phyloP scores from a whole-genome alignment of 345 rosid species.

The Dimocarpus longan region DNA sequence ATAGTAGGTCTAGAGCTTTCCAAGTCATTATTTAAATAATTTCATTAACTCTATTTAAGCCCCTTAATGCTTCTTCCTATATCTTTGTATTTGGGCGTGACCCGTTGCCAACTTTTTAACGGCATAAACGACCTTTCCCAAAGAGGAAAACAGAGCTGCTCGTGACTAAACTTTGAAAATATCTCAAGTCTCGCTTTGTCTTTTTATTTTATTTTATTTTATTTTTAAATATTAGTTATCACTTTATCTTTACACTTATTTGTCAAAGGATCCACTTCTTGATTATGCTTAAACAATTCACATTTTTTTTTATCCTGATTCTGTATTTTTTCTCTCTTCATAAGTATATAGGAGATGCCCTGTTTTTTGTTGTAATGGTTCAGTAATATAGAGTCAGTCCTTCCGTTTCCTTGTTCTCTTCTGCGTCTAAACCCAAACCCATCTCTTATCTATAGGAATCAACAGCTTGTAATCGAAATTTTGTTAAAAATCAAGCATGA shows the following conservation, averaged over 20 bases:
- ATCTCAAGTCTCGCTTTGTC: neutral
- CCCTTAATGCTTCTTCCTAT: neutral
- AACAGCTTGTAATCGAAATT: neutral
- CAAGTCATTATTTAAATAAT: slow-evolving; percentile 21
- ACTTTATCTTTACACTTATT: neutral
- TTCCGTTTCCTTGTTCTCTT: neutral
- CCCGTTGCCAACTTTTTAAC: slow-evolving; percentile 12
- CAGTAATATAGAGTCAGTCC: neutral
- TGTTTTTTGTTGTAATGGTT: neutral
- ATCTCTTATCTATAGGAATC: neutral
- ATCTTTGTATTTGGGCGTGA: slow-evolving; percentile 16
- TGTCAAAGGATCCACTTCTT: neutral
- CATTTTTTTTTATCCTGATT: neutral
- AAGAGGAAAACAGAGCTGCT: neutral
- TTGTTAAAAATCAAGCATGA: slow-evolving; percentile 37
- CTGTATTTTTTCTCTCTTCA: too few relatives aligned
- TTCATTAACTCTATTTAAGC: slow-evolving; percentile 11
- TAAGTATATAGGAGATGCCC: neutral
- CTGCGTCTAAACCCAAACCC: neutral
- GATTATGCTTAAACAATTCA: neutral
- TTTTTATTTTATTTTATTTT: neutral
- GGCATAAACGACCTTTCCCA: slow-evolving; percentile 27
- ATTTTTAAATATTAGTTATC: too few relatives aligned
- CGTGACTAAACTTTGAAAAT: neutral
- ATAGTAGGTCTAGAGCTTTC: slow-evolving; percentile 42